Evolutionary conservation across 805 yeast species (phyloP), one percentile per base, ranked within the genome.

Genomic region (Yamadazyma nakazawae): DNA sequence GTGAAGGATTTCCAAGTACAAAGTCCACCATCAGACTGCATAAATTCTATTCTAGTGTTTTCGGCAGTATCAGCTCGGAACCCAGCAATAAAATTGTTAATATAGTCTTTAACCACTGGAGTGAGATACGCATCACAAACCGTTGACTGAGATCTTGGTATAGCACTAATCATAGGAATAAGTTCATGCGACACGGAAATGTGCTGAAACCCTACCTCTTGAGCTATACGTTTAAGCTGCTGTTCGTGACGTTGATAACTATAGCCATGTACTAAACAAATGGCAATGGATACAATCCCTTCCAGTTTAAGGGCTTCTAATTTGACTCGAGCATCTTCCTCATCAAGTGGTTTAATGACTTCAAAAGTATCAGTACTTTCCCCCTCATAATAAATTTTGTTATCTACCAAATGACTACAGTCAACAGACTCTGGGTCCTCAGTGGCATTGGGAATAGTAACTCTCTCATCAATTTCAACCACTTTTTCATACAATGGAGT

Each of bases 121-220:
- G 94, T 85, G 43, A 88, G 66, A 60, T 88, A 88, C 0, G 96
- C 89, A 66, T 88, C 95, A 0, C 88, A 91, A 14, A 82, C 79
- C 1, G 90, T 76, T 12, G 94, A 85, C 52, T 85, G 84, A 1
- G 91, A 86, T 47, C 96, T 73, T 18, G 86, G 78, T 32, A 88
- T 82, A 36, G 79, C 76, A 60, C 85, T 85, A 54, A 88, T 84
- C 89, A 86, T 85, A 9, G 96, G 94, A 34, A 85, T 79, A 9
- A 87, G 68, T 54, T 81, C 76, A 18, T 81, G 77, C 0, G 92
- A 85, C 11, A 86, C 67, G 0, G 92, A 83, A 30, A 88, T 72
- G 58, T 85, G 83, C 1, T 67, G 58, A 59, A 88, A 88, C 1
- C 96, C 96, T 13, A 86, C 59, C 47, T 77, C 72, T 21, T 64